These are phyloP conservation scores for Russula brevipes DNA, from an alignment of 768 basidiomycete species.

Conservation along the genomic window DNA sequence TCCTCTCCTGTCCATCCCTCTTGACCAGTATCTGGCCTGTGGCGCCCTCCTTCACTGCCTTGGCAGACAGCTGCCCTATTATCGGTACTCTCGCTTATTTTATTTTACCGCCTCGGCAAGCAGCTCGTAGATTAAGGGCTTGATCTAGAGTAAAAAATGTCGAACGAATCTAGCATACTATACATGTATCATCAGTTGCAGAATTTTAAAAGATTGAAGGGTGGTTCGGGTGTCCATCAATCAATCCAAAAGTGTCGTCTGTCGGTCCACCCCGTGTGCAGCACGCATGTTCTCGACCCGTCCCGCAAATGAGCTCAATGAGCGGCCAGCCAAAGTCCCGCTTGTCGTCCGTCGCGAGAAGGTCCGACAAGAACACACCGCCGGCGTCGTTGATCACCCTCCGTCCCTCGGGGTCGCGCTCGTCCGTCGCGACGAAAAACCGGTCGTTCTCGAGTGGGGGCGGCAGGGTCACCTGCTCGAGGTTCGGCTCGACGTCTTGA, in stretches of 20 bases:
- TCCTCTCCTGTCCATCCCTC: too few relatives aligned
- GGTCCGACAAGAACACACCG: not conserved
- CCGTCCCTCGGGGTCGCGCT: constrained; percentile 36
- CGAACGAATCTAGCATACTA: not conserved
- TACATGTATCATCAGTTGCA: not conserved
- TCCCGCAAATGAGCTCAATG: too few relatives aligned
- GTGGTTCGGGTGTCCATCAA: too few relatives aligned
- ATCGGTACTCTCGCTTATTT: not conserved
- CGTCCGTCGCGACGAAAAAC: constrained; percentile 39
- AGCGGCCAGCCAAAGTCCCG: not conserved
- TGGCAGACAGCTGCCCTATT: too few relatives aligned
- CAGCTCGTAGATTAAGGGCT: not conserved
- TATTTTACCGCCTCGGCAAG: not conserved
- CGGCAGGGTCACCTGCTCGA: not conserved
- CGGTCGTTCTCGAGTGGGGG: constrained; percentile 16
- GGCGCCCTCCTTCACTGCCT: too few relatives aligned
- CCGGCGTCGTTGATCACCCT: constrained; percentile 29
- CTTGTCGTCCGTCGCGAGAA: not conserved
- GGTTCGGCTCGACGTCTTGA: constrained; percentile 8
- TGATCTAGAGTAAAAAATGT: not conserved
- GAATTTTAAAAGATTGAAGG: too few relatives aligned
- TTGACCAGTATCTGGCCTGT: too few relatives aligned
- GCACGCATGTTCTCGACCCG: too few relatives aligned
- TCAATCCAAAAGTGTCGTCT: too few relatives aligned
- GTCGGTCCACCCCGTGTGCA: too few relatives aligned